A percentile compares a stretch with the other conserved stretches of the same genome.
Conservation (phyloP, 1,284 basidiomycete species). For the Lentinus polychrous region DNA sequence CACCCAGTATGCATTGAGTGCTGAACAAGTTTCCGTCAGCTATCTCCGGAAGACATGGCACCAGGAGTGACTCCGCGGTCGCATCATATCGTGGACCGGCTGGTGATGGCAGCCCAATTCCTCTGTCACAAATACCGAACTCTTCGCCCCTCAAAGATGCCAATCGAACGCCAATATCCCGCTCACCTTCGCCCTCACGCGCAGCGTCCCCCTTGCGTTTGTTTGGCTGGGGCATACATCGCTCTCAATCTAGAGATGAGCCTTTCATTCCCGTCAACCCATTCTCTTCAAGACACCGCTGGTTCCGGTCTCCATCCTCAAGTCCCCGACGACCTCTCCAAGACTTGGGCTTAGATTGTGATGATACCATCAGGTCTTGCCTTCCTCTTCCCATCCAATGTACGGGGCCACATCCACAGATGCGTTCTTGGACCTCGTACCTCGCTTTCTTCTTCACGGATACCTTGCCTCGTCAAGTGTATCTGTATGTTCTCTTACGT, state of each 20-base stretch:
- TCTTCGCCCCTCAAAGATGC: slow-evolving; percentile 15
- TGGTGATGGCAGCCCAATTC: slow-evolving; percentile 14
- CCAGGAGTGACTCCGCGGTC: slow-evolving; percentile 17
- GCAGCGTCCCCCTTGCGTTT: slow-evolving; percentile 37
- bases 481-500: slow-evolving; percentile 58
- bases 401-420: slow-evolving; percentile 4
- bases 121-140: slow-evolving; percentile 10
- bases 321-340: slow-evolving; percentile 10
- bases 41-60: slow-evolving; percentile 11
- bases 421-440: slow-evolving; percentile 11
- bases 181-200: slow-evolving; percentile 33
- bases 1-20: background rate
- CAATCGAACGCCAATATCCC: slow-evolving; percentile 15
- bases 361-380: slow-evolving; percentile 12
- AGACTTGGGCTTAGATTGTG: slow-evolving; percentile 10
- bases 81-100: slow-evolving; percentile 19
- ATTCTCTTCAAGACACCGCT: slow-evolving; percentile 29
- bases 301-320: slow-evolving; percentile 18
- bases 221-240: slow-evolving; percentile 30
- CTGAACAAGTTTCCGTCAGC: slow-evolving; percentile 9
- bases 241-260: slow-evolving; percentile 36
- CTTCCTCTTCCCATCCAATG: slow-evolving; percentile 15
- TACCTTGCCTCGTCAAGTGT: slow-evolving; percentile 51
- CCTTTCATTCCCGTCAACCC: slow-evolving; percentile 44
- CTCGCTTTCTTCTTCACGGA: slow-evolving; percentile 34